Percentiles rank a stretch among this genome's conserved stretches.
These are phyloP conservation scores for Pterocarpus macrocarpus DNA, from an alignment of 306 rosid genomes.

Conservation along the genomic window DNA sequence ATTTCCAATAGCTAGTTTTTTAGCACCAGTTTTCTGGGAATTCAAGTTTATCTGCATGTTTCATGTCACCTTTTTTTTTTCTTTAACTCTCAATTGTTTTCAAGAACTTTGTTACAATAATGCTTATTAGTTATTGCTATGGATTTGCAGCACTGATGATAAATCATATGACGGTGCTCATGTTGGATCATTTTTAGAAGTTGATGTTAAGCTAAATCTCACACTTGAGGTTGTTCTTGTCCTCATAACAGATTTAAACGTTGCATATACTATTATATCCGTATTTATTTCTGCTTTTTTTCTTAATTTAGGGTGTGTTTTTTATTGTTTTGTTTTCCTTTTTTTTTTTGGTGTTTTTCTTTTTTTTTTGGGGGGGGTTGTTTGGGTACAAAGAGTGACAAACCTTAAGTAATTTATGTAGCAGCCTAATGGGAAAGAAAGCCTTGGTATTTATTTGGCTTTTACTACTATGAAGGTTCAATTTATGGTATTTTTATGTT, in stretches of 20 bases:
- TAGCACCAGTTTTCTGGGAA: slow-evolving; percentile 25
- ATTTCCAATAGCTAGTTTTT: slow-evolving; percentile 4
- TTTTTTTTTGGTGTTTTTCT: too few relatives aligned
- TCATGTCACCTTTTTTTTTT: not conserved
- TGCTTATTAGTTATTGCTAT: slow-evolving; percentile 39
- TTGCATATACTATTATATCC: slow-evolving; percentile 10
- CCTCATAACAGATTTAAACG: slow-evolving; percentile 29
- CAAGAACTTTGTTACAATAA: not conserved
- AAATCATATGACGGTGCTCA: slow-evolving; percentile 71
- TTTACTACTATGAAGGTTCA: not conserved
- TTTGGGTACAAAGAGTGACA: too few relatives aligned
- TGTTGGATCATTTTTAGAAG: slow-evolving; percentile 72
- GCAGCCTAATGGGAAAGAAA: not conserved
- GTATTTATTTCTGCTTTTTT: not conserved
- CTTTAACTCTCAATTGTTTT: not conserved
- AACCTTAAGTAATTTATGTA: too few relatives aligned
- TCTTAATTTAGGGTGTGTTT: too few relatives aligned
- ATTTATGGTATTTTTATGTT: not conserved
- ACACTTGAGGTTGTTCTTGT: slow-evolving; percentile 78
- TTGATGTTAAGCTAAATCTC: slow-evolving; percentile 77
- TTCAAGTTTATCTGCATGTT: slow-evolving; percentile 15
- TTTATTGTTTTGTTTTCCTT: too few relatives aligned
- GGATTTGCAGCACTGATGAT: slow-evolving; percentile 77
- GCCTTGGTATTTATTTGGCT: not conserved
- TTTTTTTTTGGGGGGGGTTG: too few relatives aligned